phyloP scores from a whole-genome alignment of 2,329 filamentous ascomycete genomes.

The Grosmannia huntii region DNA sequence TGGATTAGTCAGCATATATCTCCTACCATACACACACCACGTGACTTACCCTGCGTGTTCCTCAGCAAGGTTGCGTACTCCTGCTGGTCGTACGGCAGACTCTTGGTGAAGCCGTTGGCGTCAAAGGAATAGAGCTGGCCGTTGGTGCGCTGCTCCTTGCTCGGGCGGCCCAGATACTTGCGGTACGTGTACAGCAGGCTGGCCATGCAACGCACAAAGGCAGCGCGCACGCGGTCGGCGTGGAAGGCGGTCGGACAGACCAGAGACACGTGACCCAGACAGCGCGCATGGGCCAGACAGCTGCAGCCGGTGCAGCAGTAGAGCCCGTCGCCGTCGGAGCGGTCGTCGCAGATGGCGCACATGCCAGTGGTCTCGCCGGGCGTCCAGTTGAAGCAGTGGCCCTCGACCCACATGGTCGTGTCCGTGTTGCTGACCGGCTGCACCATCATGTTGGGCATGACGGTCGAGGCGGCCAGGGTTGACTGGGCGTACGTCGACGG shows the following conservation, averaged over 20 bases:
- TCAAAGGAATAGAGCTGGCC: slow-evolving; percentile 52
- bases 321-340: slow-evolving; percentile 56
- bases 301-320: slow-evolving; percentile 61
- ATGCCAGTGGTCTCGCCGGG: slow-evolving; percentile 43
- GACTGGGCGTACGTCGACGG: slow-evolving; percentile 77
- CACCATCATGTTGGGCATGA: slow-evolving; percentile 75
- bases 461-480: slow-evolving; percentile 72
- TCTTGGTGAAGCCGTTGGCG: slow-evolving; percentile 52
- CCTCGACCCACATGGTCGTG: slow-evolving; percentile 71
- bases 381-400: slow-evolving; percentile 63
- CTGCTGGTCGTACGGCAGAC: slow-evolving; percentile 52
- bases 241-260: slow-evolving; percentile 52
- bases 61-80: slow-evolving; percentile 52
- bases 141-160: slow-evolving; percentile 45
- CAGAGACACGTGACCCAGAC: slow-evolving; percentile 49
- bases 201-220: slow-evolving; percentile 53
- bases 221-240: slow-evolving; percentile 46
- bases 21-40: too few relatives aligned
- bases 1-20: slow-evolving; percentile 15
- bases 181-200: slow-evolving; percentile 54
- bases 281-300: slow-evolving; percentile 43
- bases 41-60: slow-evolving; percentile 45
- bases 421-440: slow-evolving; percentile 70
- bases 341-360: slow-evolving; percentile 68
- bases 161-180: slow-evolving; percentile 47